These are phyloP conservation scores for Neohortaea acidophila DNA, from an alignment of 495 filamentous ascomycete species.

Conservation along the genomic window DNA sequence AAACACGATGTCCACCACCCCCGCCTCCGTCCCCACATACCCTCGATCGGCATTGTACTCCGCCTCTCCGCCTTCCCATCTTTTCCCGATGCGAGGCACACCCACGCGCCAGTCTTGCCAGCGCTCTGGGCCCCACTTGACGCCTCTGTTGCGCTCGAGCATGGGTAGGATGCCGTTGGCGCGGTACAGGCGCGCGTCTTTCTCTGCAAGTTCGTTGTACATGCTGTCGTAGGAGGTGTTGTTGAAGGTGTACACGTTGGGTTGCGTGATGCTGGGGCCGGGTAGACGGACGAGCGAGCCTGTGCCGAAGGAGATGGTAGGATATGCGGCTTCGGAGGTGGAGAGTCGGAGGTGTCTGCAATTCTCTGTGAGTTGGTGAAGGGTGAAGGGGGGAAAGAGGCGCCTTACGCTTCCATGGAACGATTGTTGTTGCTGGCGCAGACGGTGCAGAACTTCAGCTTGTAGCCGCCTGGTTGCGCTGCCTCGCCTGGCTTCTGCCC, in stretches of 20 bases:
- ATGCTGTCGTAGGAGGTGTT: constrained; percentile 83
- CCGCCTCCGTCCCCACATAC: constrained; percentile 66
- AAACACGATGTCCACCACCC: constrained; percentile 85
- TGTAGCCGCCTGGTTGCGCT: constrained; percentile 2
- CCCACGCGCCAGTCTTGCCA: constrained; percentile 98
- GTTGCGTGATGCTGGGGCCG: constrained; percentile 76
- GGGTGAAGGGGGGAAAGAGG: neutral
- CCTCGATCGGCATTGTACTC: constrained; percentile 41
- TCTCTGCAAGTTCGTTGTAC: constrained; percentile 69
- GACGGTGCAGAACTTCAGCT: constrained; percentile 89
- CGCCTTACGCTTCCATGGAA: constrained; percentile 34
- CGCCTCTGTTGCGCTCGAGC: constrained; percentile 76
- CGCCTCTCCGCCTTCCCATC: constrained; percentile 21
- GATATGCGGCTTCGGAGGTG: constrained; percentile 50
- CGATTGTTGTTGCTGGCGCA: constrained; percentile 96
- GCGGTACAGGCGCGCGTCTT: constrained; percentile 78
- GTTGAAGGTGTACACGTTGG: constrained; percentile 96
- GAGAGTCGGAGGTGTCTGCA: constrained; percentile 86
- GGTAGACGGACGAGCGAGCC: constrained; percentile 89
- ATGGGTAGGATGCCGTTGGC: constrained; percentile 89
- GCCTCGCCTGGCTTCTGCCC: constrained; percentile 1
- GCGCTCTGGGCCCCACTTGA: constrained; percentile 91
- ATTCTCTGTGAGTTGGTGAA: constrained; percentile 5
- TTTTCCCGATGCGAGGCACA: constrained; percentile 52
- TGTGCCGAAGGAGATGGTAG: constrained; percentile 94